phyloP scores from a whole-genome alignment of 2,329 filamentous ascomycete species.

The Colletotrichum sp. region DNA sequence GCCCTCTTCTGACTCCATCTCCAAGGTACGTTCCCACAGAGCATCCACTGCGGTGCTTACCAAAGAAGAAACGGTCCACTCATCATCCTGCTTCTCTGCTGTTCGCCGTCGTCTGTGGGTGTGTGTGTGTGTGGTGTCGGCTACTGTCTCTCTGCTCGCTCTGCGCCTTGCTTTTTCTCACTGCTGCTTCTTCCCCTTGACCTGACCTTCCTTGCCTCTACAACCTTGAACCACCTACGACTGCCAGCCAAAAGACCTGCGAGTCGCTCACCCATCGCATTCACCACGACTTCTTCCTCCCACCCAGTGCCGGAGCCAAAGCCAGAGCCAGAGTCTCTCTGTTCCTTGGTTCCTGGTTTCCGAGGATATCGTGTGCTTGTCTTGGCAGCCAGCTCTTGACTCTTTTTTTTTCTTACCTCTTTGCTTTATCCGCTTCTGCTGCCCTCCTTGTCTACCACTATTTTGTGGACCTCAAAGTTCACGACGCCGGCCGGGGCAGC shows the following conservation, averaged over 20 bases:
- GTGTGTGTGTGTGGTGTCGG: neutral
- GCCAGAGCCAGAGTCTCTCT: neutral
- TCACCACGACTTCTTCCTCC: neutral
- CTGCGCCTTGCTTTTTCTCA: neutral
- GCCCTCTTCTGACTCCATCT: conserved; percentile 21
- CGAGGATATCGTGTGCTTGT: neutral
- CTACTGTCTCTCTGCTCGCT: neutral
- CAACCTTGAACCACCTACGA: conserved; percentile 11
- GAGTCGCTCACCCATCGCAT: neutral
- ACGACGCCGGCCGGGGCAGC: conserved; percentile 7
- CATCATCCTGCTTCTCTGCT: conserved; percentile 9
- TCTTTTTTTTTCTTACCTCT: neutral
- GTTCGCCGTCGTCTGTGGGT: neutral
- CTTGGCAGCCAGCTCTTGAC: conserved; percentile 22
- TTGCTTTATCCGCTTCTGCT: conserved; percentile 12
- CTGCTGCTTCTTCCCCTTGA: neutral
- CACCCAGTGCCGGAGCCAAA: neutral
- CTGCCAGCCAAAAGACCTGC: neutral
- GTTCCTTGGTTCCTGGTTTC: neutral
- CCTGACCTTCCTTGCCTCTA: neutral
- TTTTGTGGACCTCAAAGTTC: conserved; percentile 30
- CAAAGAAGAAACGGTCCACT: conserved; percentile 20
- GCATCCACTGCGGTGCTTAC: conserved; percentile 17
- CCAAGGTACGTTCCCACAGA: conserved; percentile 17
- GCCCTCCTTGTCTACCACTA: conserved; percentile 8